Evolutionary conservation across 2,329 filamentous ascomycete genomes (phyloP).

Genomic region (Fusarium sp.): DNA sequence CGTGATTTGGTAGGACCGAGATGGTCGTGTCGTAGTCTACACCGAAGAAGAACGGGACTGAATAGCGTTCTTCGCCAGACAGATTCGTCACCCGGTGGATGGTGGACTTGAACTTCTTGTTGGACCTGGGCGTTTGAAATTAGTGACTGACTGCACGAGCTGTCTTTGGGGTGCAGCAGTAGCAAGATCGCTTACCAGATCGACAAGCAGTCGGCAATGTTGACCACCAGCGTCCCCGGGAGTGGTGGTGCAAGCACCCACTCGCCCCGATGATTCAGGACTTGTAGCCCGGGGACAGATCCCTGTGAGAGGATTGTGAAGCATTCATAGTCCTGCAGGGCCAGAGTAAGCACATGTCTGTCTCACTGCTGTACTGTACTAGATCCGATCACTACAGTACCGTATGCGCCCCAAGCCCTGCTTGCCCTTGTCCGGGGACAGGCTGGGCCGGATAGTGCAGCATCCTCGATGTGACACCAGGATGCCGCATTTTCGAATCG

Average conservation of each 20-base stretch:
- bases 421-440: slow-evolving; percentile 29
- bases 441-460: slow-evolving; percentile 1
- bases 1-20: too few species aligned
- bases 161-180: too few species aligned
- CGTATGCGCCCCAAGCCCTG: slow-evolving; percentile 56
- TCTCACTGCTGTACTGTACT: too few species aligned
- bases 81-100: slow-evolving; percentile 59
- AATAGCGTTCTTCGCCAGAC: slow-evolving; percentile 51
- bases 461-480: background rate
- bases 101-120: slow-evolving; percentile 60
- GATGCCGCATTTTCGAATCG: background rate
- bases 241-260: slow-evolving; percentile 56
- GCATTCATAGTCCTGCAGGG: slow-evolving; percentile 58
- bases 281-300: slow-evolving; percentile 54
- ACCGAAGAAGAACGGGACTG: background rate
- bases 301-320: slow-evolving; percentile 60
- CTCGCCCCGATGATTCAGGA: slow-evolving; percentile 53
- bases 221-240: slow-evolving; percentile 58
- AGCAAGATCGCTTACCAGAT: too few species aligned
- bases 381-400: too few species aligned
- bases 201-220: slow-evolving; percentile 61
- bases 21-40: too few species aligned
- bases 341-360: too few species aligned
- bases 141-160: too few species aligned
- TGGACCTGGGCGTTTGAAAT: too few species aligned